Conservation (phyloP, 768 basidiomycete genomes). For the Russula vinacea region DNA sequence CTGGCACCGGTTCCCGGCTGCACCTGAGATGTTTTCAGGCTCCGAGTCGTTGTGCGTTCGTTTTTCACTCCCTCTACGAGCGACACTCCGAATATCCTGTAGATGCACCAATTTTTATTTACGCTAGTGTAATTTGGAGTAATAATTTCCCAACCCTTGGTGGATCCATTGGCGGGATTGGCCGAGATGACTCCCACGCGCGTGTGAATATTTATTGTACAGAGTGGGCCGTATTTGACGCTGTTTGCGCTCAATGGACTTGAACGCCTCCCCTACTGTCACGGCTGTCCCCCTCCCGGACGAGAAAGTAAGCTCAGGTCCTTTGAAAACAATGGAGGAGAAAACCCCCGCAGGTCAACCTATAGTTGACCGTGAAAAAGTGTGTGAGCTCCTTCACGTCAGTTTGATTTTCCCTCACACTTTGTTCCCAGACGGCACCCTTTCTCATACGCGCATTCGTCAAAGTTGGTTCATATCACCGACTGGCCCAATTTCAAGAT, state of each 20-base stretch:
- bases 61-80: too few relatives aligned
- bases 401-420: neutral
- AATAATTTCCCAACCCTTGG: too few relatives aligned
- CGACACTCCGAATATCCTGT: too few relatives aligned
- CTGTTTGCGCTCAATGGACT: constrained; percentile 5
- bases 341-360: constrained; percentile 47
- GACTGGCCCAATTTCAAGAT: constrained; percentile 71
- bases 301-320: neutral
- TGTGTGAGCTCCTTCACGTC: constrained; percentile 26
- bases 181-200: too few relatives aligned
- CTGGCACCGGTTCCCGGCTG: too few relatives aligned
- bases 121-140: too few relatives aligned
- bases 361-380: constrained; percentile 58
- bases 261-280: neutral
- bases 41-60: too few relatives aligned
- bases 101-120: too few relatives aligned
- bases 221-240: neutral
- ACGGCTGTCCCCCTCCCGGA: neutral
- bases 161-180: too few relatives aligned
- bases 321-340: constrained; percentile 36
- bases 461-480: constrained; percentile 77
- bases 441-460: constrained; percentile 82
- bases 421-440: constrained; percentile 56
- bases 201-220: constrained; percentile 9
- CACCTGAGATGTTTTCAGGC: neutral